Conservation (phyloP, 2,329 filamentous ascomycete species). For the Cercospora canescens region DNA sequence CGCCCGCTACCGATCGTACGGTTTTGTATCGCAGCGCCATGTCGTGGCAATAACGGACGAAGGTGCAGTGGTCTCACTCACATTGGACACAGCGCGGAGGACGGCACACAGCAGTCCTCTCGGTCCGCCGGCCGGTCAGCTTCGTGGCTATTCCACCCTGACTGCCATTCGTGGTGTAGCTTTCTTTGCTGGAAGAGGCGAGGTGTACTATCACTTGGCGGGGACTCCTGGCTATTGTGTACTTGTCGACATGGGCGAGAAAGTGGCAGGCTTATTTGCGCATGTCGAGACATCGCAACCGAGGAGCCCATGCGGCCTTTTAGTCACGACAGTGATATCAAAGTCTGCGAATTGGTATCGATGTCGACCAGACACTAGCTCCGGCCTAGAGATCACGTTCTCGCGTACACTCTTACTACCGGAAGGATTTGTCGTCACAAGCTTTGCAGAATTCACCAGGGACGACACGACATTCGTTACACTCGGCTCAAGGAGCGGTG, state of each 20-base stretch:
- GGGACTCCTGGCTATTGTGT: background rate
- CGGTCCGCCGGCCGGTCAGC: conserved; percentile 27
- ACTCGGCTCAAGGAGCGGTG: conserved; percentile 59
- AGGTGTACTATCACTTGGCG: conserved; percentile 41
- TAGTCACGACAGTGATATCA: conserved; percentile 41
- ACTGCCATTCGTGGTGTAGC: conserved; percentile 41
- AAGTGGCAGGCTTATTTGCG: conserved; percentile 45
- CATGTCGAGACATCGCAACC: background rate
- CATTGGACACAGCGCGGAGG: background rate
- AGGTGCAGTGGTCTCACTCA: background rate
- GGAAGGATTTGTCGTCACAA: conserved; percentile 51
- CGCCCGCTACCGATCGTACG: conserved; percentile 5
- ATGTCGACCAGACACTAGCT: background rate
- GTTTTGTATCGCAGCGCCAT: background rate
- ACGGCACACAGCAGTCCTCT: background rate
- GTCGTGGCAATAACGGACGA: conserved; percentile 9
- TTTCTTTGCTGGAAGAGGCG: conserved; percentile 51
- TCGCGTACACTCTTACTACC: background rate
- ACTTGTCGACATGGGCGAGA: conserved; percentile 29
- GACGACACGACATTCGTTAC: conserved; percentile 26
- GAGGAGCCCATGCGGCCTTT: conserved; percentile 27
- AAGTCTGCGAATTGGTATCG: background rate
- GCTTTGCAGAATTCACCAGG: conserved; percentile 38
- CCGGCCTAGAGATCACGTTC: background rate
- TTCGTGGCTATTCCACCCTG: conserved; percentile 52